Base-by-base conservation (phyloP, 768 basidiomycete species). In the Calocybe cyanea region DNA sequence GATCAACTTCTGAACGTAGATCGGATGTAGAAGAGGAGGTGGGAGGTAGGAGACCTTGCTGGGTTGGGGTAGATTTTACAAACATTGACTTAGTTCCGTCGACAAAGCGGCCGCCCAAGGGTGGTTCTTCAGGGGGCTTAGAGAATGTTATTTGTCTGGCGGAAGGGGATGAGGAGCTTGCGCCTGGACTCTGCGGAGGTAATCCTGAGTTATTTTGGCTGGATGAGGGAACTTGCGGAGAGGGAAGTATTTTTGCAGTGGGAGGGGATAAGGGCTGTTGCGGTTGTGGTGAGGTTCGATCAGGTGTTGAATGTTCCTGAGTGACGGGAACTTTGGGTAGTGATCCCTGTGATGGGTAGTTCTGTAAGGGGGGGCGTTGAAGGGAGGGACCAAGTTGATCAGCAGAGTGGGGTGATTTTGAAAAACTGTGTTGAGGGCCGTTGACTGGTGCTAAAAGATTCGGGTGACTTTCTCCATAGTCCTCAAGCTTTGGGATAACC, bases 21-120 rank as follows among this genome's bases (percentile, higher is more conserved):
- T 67, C 55, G 24, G 63, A 59, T 2, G 71, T 69, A 3, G 70
- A 65, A 24, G 70, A 59, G 7, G 70, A 59, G 5, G 64, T 44
- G 17, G 63, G 59, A 7, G 63, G 60, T 32, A 69, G 64, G 20
- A 69, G 58, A 15, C 65, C 55, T 23, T 62, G 57, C n/a, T 69
- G 58, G 13, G 72, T 63, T 20, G 73, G 60, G 7, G 71, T 60
- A 17, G 78, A 62, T 44, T 78, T 76, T 52, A 88, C 72, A 52
- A 87, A 87, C 87, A 88, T 87, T 7, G 89, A 91, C 63, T 81
- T 80, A 7, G 87, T 81, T 25, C 87, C 86, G 57, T 90, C 87
- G 18, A 77, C 74, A 43, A 86, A 77, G 7, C 78, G 79, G 20
- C 82, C 82, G 38, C 81, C 79, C 14, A 82, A 73, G 10, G 78